Conservation (phyloP, 176 grass and related monocot genomes). For the Lolium perenne region DNA sequence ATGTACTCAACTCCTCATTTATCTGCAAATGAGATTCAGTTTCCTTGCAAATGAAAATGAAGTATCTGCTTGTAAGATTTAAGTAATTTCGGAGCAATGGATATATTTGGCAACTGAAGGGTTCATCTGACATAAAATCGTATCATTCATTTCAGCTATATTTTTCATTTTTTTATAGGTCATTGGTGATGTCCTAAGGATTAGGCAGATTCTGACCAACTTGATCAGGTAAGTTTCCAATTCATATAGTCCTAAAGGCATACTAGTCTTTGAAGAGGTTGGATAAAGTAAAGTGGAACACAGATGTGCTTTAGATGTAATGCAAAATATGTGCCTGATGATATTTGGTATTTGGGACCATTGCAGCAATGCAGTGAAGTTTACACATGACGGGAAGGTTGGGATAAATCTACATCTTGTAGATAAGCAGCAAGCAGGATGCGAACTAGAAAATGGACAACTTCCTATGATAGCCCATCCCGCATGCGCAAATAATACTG, state of each 20-base stretch:
- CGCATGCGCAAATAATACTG: slow-evolving; percentile 35
- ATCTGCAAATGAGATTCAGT: slow-evolving; percentile 21
- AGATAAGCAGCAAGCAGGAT: slow-evolving; percentile 46
- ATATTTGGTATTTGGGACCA: slow-evolving; percentile 40
- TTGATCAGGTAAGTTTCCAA: slow-evolving; percentile 72
- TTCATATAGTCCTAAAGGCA: slow-evolving; percentile 35
- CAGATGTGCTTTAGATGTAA: slow-evolving; percentile 19
- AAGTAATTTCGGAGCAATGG: not conserved
- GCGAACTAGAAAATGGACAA: slow-evolving; percentile 10
- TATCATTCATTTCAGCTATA: not conserved
- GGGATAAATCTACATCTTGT: slow-evolving; percentile 76
- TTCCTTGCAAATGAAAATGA: slow-evolving; percentile 5
- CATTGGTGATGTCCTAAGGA: slow-evolving; percentile 89
- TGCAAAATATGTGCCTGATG: slow-evolving; percentile 35
- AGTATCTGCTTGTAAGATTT: not conserved
- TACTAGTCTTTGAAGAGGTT: slow-evolving; percentile 21
- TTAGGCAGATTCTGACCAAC: slow-evolving; percentile 94
- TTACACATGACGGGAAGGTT: slow-evolving; percentile 93
- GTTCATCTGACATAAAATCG: slow-evolving; percentile 18
- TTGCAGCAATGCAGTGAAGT: slow-evolving; percentile 94
- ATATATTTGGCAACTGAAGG: slow-evolving; percentile 24
- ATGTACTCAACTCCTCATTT: slow-evolving; percentile 15
- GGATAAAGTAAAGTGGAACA: slow-evolving; percentile 2
- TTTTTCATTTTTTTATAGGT: slow-evolving; percentile 66
- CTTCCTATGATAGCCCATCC: slow-evolving; percentile 32